These are phyloP conservation scores for Cucurbita pepo DNA, from an alignment of 306 rosid species.

Conservation along the genomic window DNA sequence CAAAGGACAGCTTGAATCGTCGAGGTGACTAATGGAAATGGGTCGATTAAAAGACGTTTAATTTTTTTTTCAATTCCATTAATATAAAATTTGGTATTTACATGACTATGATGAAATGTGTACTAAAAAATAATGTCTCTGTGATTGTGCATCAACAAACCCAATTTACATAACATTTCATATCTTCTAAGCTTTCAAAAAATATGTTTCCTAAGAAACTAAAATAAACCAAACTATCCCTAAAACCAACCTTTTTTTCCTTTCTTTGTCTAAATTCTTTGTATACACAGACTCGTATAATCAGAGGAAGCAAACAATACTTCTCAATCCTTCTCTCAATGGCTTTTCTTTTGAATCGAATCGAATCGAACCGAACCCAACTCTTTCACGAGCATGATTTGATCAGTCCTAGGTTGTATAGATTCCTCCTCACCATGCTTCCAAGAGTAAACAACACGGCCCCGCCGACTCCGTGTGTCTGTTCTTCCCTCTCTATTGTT, in stretches of 20 bases:
- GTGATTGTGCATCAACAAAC: background rate
- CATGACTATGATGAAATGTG: background rate
- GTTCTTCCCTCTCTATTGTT: constrained; percentile 41
- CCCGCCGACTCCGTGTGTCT: constrained; percentile 65
- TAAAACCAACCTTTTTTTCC: constrained; percentile 21
- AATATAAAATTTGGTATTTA: background rate
- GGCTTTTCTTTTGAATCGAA: background rate
- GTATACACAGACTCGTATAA: constrained; percentile 26
- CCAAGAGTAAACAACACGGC: constrained; percentile 72
- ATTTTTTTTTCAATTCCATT: background rate
- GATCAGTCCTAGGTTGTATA: constrained; percentile 66
- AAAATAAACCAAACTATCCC: constrained; percentile 12
- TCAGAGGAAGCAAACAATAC: constrained; percentile 3
- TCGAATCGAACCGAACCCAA: background rate
- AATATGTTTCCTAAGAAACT: background rate
- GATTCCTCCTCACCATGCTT: constrained; percentile 77
- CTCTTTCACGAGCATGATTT: constrained; percentile 46
- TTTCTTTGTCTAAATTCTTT: background rate
- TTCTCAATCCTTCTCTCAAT: background rate
- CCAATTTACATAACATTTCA: background rate
- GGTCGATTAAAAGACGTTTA: no score
- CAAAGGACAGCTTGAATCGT: no score
- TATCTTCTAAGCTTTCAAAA: background rate
- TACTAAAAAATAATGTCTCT: background rate
- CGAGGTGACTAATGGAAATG: no score